A percentile compares a stretch with the other conserved stretches of the same genome.
Evolutionary conservation across 106 monocot species (phyloP).

Genomic region (Dendrobium huoshanense): DNA sequence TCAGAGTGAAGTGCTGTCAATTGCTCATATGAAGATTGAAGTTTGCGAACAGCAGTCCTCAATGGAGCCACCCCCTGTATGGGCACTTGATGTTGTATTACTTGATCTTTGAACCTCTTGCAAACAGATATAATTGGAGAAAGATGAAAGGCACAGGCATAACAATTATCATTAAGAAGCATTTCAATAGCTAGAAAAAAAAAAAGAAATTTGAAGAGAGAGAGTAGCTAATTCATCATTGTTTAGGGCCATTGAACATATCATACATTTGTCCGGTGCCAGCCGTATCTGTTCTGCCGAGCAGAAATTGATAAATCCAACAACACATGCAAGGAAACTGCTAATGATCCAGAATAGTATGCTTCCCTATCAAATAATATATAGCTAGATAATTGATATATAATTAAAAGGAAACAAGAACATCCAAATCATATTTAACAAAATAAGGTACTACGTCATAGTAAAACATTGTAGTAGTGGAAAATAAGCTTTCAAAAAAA

Average conservation of each 20-base stretch:
- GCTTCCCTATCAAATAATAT: constrained; percentile 50
- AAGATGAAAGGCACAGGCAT: background rate
- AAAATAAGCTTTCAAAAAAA: background rate
- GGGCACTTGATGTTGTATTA: constrained; percentile 62
- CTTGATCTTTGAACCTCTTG: constrained; percentile 78
- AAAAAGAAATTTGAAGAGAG: background rate
- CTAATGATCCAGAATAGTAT: constrained; percentile 36
- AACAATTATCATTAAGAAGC: background rate
- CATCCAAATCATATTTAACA: background rate
- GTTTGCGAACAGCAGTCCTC: constrained; percentile 66
- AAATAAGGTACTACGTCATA: background rate
- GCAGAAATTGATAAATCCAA: constrained; percentile 68
- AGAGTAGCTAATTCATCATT: background rate
- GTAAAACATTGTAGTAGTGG: background rate
- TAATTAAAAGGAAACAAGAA: background rate
- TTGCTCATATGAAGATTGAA: constrained; percentile 67
- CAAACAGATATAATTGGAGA: constrained; percentile 72
- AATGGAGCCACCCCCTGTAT: constrained; percentile 74
- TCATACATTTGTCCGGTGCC: constrained; percentile 88
- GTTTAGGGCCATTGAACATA: background rate
- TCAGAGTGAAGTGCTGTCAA: constrained; percentile 84
- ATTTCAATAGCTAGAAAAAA: background rate
- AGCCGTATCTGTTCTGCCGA: constrained; percentile 70
- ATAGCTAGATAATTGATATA: background rate
- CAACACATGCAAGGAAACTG: constrained; percentile 37